Percentiles rank a stretch among this genome's conserved stretches.
Conservation (phyloP, 2,329 filamentous ascomycete genomes). For the Aaosphaeria pasadenensis region DNA sequence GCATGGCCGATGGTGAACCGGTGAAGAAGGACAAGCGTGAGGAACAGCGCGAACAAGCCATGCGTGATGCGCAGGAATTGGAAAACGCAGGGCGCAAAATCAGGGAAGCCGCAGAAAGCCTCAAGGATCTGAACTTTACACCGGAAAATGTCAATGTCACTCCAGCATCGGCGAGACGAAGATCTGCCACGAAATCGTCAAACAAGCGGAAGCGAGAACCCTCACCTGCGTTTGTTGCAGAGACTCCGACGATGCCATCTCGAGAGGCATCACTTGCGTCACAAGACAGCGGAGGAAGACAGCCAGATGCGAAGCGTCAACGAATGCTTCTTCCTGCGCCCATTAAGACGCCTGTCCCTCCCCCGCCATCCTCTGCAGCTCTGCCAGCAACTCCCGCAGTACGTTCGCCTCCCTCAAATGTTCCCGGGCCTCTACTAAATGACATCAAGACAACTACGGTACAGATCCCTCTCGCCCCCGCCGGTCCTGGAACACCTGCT, state of each 20-base stretch:
- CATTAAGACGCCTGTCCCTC: conserved; percentile 13
- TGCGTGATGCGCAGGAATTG: conserved; percentile 34
- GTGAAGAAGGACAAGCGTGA: conserved; percentile 58
- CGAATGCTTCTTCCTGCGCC: conserved; percentile 11
- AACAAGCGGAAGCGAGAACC: conserved; percentile 58
- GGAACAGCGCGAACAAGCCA: conserved; percentile 56
- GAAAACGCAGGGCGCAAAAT: conserved; percentile 34
- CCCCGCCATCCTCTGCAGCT: conserved; percentile 2
- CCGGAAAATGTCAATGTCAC: conserved; percentile 16
- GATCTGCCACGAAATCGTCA: conserved; percentile 17
- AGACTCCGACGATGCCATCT: conserved; percentile 10
- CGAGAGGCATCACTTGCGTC: conserved; percentile 23
- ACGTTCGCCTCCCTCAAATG: conserved; percentile 1
- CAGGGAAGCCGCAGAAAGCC: conserved; percentile 29
- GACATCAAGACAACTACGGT: conserved; percentile 23
- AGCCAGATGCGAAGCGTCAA: conserved; percentile 29
- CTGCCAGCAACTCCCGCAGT: conserved; percentile 3
- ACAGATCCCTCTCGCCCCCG: conserved; percentile 45
- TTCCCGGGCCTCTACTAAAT: conserved; percentile 9
- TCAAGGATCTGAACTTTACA: conserved; percentile 32
- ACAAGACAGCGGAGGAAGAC: conserved; percentile 22
- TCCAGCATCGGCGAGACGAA: conserved; percentile 13
- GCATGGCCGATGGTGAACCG: neutral
- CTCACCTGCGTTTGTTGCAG: conserved; percentile 27
- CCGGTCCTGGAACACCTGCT: conserved; percentile 35